Percentiles rank a stretch among this genome's conserved stretches.
phyloP scores from a whole-genome alignment of 1,284 basidiomycete genomes.

The Cutaneotrichosporon dermatis region DNA sequence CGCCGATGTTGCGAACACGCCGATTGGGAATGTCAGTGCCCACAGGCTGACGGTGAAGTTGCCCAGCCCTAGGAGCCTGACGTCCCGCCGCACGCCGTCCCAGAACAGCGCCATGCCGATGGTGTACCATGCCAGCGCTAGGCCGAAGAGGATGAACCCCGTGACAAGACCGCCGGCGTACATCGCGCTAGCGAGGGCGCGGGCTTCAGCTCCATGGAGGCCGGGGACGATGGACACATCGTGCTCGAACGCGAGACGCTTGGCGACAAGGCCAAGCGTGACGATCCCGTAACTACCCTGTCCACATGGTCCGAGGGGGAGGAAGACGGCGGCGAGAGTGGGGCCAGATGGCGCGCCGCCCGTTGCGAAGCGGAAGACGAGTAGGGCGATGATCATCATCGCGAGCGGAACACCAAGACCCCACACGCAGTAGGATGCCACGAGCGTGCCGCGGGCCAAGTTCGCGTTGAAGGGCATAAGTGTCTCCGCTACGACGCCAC shows the following conservation, averaged over 20 bases:
- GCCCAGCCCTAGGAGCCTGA: conserved; percentile 21
- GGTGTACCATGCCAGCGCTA: conserved; percentile 50
- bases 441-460: conserved; percentile 58
- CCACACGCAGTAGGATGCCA: conserved; percentile 51
- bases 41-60: conserved; percentile 44
- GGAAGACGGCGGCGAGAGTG: conserved; percentile 59
- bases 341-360: conserved; percentile 49
- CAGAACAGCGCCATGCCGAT: conserved; percentile 41
- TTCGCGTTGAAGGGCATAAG: conserved; percentile 52
- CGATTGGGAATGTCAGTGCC: conserved; percentile 48
- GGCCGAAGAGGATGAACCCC: conserved; percentile 50
- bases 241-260: conserved; percentile 50
- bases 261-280: conserved; percentile 53
- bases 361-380: conserved; percentile 52
- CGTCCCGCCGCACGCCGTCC: conserved; percentile 22
- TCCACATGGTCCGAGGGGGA: conserved; percentile 57
- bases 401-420: conserved; percentile 53
- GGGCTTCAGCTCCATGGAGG: conserved; percentile 40
- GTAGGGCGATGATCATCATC: conserved; percentile 59
- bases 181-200: conserved; percentile 50
- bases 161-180: conserved; percentile 36
- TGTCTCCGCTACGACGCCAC: conserved; percentile 57
- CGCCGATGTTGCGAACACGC: conserved; percentile 63
- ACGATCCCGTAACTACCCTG: conserved; percentile 61
- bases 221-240: conserved; percentile 24